These are phyloP conservation scores for Ascoidea asiatica DNA, from an alignment of 805 yeast species.

Conservation along the genomic window DNA sequence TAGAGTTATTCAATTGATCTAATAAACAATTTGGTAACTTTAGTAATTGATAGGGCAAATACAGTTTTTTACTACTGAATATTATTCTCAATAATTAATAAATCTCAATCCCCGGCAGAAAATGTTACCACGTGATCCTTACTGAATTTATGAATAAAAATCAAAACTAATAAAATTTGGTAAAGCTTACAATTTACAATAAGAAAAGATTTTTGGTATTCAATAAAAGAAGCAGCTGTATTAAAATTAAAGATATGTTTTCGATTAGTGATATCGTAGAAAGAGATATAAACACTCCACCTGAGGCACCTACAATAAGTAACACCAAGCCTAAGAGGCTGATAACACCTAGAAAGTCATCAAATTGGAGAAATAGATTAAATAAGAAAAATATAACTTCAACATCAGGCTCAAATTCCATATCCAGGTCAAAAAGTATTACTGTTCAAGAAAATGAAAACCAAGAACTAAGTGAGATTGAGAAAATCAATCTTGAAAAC, in stretches of 20 bases:
- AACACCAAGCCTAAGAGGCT: slow-evolving; percentile 3
- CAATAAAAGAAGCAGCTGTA: background rate
- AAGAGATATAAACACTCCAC: slow-evolving; percentile 28
- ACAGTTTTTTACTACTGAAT: too few species aligned
- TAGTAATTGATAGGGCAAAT: too few species aligned
- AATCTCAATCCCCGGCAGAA: too few species aligned
- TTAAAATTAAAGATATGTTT: slow-evolving; percentile 34
- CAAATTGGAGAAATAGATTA: slow-evolving; percentile 35
- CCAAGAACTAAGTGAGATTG: slow-evolving; percentile 41
- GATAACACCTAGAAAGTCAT: slow-evolving; percentile 22
- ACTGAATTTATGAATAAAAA: too few species aligned
- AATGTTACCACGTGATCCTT: too few species aligned
- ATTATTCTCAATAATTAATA: too few species aligned
- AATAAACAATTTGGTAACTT: too few species aligned
- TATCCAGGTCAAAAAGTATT: slow-evolving; percentile 2
- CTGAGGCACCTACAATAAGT: background rate
- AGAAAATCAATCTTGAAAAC: slow-evolving; percentile 68
- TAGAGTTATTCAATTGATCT: too few species aligned
- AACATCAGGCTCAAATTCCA: slow-evolving; percentile 13
- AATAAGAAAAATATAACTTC: slow-evolving; percentile 20
- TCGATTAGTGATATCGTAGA: slow-evolving; percentile 64
- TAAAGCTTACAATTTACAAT: too few species aligned
- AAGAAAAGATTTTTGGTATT: too few species aligned
- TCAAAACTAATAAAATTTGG: too few species aligned
- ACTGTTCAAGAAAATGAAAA: slow-evolving; percentile 3